phyloP scores from a whole-genome alignment of 352 stramenopile species.

The Phytophthora sp. region DNA sequence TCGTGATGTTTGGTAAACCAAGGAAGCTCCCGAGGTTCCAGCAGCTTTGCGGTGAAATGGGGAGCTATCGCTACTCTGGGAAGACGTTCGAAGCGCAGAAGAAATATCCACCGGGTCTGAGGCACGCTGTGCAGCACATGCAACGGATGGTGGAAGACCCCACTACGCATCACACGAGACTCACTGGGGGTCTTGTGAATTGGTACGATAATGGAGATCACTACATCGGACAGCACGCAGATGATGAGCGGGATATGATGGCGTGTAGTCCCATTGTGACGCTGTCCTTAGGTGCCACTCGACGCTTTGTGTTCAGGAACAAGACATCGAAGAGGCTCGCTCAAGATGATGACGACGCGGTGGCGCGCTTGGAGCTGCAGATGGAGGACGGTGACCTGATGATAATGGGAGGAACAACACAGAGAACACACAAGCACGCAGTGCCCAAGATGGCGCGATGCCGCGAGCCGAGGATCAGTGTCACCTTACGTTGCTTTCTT shows the following conservation, averaged over 20 bases:
- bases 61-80: slow-evolving; percentile 65
- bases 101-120: slow-evolving; percentile 44
- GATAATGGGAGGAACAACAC: slow-evolving; percentile 82
- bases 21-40: slow-evolving; percentile 72
- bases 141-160: slow-evolving; percentile 51
- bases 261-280: slow-evolving; percentile 61
- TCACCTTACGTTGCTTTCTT: slow-evolving; percentile 62
- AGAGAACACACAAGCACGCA: slow-evolving; percentile 82
- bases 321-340: slow-evolving; percentile 29
- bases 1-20: slow-evolving; percentile 75
- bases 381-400: slow-evolving; percentile 77
- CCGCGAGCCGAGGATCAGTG: slow-evolving; percentile 44
- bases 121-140: slow-evolving; percentile 53
- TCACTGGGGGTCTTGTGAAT: slow-evolving; percentile 75
- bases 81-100: slow-evolving; percentile 54
- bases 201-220: slow-evolving; percentile 87
- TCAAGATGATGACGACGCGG: slow-evolving; percentile 17
- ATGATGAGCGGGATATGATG: slow-evolving; percentile 69
- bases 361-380: slow-evolving; percentile 50
- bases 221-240: slow-evolving; percentile 81
- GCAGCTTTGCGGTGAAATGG: slow-evolving; percentile 59
- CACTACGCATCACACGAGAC: slow-evolving; percentile 19
- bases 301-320: slow-evolving; percentile 74
- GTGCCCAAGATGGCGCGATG: slow-evolving; percentile 75
- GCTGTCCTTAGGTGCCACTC: slow-evolving; percentile 69